phyloP scores from a whole-genome alignment of 345 rosid species.

The Litchi chinensis region DNA sequence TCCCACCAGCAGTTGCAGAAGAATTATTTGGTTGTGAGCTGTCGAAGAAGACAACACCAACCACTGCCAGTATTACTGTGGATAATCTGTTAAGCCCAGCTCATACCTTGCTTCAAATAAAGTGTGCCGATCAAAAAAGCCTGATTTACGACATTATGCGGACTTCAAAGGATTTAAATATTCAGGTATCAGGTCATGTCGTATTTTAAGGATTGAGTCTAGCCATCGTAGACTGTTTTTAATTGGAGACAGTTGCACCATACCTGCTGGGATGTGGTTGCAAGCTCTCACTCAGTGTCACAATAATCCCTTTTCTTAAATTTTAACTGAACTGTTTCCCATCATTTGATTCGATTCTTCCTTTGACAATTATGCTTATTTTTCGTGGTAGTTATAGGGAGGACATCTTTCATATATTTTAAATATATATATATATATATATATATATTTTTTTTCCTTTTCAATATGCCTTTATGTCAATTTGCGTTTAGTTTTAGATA shows the following conservation, averaged over 20 bases:
- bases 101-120: conserved; percentile 70
- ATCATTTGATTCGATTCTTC: neutral
- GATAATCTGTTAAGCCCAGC: conserved; percentile 73
- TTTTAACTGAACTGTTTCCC: neutral
- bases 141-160: conserved; percentile 73
- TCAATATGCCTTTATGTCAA: neutral
- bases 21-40: conserved; percentile 52
- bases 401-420: neutral
- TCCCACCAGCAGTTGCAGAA: conserved; percentile 49
- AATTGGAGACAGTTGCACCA: neutral
- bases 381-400: neutral
- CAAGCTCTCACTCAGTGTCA: neutral
- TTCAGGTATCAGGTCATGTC: conserved; percentile 45
- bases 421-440: too few relatives aligned
- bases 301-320: neutral
- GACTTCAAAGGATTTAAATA: conserved; percentile 72
- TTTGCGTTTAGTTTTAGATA: neutral
- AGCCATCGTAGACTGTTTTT: neutral
- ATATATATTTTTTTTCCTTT: neutral
- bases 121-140: conserved; percentile 72
- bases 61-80: conserved; percentile 46
- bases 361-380: neutral
- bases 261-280: neutral
- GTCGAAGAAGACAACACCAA: conserved; percentile 23
- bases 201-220: neutral